Base-by-base conservation (phyloP, 305 asterid genomes). In the Fraxinus latifolia region DNA sequence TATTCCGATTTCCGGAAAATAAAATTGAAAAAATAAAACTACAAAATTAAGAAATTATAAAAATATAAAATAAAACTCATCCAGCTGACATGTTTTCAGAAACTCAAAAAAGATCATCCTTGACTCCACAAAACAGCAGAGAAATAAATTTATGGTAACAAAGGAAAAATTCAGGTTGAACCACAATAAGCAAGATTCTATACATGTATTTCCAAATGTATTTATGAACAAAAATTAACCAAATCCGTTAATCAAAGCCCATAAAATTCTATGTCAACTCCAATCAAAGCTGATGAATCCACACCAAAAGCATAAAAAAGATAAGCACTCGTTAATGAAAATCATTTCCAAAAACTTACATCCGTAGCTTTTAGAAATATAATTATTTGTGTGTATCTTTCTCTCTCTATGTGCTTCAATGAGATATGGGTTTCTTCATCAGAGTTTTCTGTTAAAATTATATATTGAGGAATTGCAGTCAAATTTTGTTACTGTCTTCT, bases 281-380 rank as follows among this genome's bases (percentile, higher is more conserved):
- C 86, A 76, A 87, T 74, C 82, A 80, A 44, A 82, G 82, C 32
- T 73, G 74, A 76, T 65, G 37, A 83, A 81, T 85, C 83, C 50
- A 80, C 86, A 29, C 71, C 80, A 78, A 76, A 77, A 77, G 31
- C 37, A 72, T 32, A 82, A 79, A 44, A 58, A 77, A 82, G 58
- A 79, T 50, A n/a, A 7, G 79, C 73, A 74, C 77, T 78, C 71
- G 47, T 81, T 37, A 53, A 27, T 6, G 50, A 77, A 78, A 29
- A 17, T 29, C 77, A 60, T 53, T 17, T 33, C 36, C 39, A 31
- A 11, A 42, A 67, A 88, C 91, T 82, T 86, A 90, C 90, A 90
- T 79, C 82, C 79, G 14, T 77, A 80, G 84, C 68, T 85, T 37
- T 77, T 80, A 50, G 68, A 58, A 78, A 36, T 74, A 47, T 75